Evolutionary conservation across 495 filamentous ascomycete species (phyloP).

Genomic region (Aspergillus cavernicola): DNA sequence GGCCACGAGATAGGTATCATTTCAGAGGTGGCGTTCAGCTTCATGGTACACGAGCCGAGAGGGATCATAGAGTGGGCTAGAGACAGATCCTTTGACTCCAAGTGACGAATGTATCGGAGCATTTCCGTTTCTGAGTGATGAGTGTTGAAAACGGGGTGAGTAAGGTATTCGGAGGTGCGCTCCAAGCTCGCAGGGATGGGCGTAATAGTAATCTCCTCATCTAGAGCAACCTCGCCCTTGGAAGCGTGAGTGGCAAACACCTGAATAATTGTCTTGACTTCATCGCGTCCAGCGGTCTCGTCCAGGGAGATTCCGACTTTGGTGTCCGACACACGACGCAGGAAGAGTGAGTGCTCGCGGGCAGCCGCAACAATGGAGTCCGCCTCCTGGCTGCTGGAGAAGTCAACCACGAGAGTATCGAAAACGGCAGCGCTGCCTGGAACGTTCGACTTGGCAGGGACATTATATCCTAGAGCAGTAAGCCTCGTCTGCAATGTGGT

Average conservation of each 20-base stretch:
- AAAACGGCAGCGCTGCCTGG: slow-evolving; percentile 58
- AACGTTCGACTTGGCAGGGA: slow-evolving; percentile 50
- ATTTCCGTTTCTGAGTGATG: slow-evolving; percentile 97
- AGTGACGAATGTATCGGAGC: slow-evolving; percentile 88
- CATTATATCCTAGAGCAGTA: slow-evolving; percentile 60
- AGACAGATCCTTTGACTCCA: slow-evolving; percentile 94
- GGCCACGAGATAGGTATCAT: slow-evolving; percentile 87
- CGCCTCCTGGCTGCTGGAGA: slow-evolving; percentile 45
- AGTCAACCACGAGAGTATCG: slow-evolving; percentile 75
- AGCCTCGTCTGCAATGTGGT: slow-evolving; percentile 66
- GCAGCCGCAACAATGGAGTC: slow-evolving; percentile 51
- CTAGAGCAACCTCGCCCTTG: slow-evolving; percentile 36
- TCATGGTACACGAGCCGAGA: slow-evolving; percentile 99
- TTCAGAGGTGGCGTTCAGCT: slow-evolving; percentile 93
- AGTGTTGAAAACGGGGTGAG: slow-evolving; percentile 94
- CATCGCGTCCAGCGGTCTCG: slow-evolving; percentile 62
- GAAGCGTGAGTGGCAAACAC: slow-evolving; percentile 49
- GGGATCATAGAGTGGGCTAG: slow-evolving; percentile 98
- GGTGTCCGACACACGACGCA: slow-evolving; percentile 56
- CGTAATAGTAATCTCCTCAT: slow-evolving; percentile 44
- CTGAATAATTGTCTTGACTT: slow-evolving; percentile 57
- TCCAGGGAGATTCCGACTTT: slow-evolving; percentile 69
- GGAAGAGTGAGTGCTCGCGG: slow-evolving; percentile 53
- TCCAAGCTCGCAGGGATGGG: slow-evolving; percentile 58
- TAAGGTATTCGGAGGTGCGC: slow-evolving; percentile 73